These are phyloP conservation scores for Thielaviopsis punctulata DNA, from an alignment of 2,329 filamentous ascomycete species.

Conservation along the genomic window DNA sequence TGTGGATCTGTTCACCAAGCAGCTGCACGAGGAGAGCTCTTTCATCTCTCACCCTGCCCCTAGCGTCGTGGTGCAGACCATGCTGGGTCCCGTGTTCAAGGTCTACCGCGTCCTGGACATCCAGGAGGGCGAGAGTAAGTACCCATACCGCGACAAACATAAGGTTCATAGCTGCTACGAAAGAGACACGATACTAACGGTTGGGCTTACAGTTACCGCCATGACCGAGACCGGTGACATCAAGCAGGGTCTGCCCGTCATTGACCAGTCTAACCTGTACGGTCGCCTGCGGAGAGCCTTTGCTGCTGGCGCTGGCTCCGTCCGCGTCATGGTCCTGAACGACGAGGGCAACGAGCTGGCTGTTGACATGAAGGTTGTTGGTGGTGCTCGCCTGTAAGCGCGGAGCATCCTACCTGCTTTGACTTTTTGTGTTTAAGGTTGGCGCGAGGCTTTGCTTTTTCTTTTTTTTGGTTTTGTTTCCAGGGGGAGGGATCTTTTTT, in stretches of 20 bases:
- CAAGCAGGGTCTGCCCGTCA: constrained; percentile 85
- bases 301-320: constrained; percentile 77
- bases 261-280: constrained; percentile 87
- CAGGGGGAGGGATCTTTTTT: too few species aligned
- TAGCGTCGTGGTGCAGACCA: constrained; percentile 96
- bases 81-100: constrained; percentile 99
- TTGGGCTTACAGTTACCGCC: constrained; percentile 46
- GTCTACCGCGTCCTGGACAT: constrained; percentile 99
- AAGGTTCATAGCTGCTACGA: constrained; percentile 5
- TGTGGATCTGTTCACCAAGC: constrained; percentile 99
- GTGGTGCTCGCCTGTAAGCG: constrained; percentile 50
- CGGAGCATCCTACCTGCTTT: not conserved
- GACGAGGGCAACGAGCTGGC: constrained; percentile 86
- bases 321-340: constrained; percentile 89
- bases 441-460: not conserved
- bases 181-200: constrained; percentile 10
- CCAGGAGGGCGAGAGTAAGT: constrained; percentile 46
- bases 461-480: not conserved
- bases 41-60: constrained; percentile 95
- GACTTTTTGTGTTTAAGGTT: constrained; percentile 6
- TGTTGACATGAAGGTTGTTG: constrained; percentile 98
- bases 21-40: constrained; percentile 95
- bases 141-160: constrained; percentile 2
- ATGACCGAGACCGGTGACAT: constrained; percentile 99
- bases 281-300: constrained; percentile 67